Percentiles rank a stretch among this genome's conserved stretches.
Conservation (phyloP, 164 flowering plant species). For the Berberis vulgaris region DNA sequence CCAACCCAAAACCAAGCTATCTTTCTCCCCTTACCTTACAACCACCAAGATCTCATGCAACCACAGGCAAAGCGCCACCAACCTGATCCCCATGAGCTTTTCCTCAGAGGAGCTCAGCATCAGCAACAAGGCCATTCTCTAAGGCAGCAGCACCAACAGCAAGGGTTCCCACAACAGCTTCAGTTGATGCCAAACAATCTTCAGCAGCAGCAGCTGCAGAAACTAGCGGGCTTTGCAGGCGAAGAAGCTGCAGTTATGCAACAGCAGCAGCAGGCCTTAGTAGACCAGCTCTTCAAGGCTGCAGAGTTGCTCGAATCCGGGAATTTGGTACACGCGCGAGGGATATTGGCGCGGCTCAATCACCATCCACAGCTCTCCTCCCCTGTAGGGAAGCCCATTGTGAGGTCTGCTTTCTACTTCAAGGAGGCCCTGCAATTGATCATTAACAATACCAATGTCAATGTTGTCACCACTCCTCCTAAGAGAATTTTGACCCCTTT, state of each 20-base stretch:
- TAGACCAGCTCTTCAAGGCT: conserved; percentile 72
- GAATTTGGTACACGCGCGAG: conserved; percentile 83
- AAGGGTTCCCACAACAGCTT: too few species aligned
- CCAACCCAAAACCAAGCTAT: background rate
- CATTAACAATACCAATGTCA: conserved; percentile 5
- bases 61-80: too few species aligned
- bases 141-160: too few species aligned
- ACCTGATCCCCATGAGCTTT: too few species aligned
- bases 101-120: too few species aligned
- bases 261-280: conserved; percentile 36
- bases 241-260: background rate
- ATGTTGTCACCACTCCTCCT: background rate
- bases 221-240: too few species aligned
- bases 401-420: background rate
- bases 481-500: conserved; percentile 25
- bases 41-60: background rate
- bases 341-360: conserved; percentile 98
- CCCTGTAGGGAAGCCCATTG: background rate
- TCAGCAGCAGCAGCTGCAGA: too few species aligned
- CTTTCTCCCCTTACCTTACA: background rate
- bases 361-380: conserved; percentile 8
- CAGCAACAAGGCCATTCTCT: too few species aligned
- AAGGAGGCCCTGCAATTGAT: conserved; percentile 18
- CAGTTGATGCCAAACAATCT: too few species aligned
- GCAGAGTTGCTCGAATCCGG: conserved; percentile 85